Evolutionary conservation across 768 basidiomycete species (phyloP).

Genomic region (Termitomyces sp.): DNA sequence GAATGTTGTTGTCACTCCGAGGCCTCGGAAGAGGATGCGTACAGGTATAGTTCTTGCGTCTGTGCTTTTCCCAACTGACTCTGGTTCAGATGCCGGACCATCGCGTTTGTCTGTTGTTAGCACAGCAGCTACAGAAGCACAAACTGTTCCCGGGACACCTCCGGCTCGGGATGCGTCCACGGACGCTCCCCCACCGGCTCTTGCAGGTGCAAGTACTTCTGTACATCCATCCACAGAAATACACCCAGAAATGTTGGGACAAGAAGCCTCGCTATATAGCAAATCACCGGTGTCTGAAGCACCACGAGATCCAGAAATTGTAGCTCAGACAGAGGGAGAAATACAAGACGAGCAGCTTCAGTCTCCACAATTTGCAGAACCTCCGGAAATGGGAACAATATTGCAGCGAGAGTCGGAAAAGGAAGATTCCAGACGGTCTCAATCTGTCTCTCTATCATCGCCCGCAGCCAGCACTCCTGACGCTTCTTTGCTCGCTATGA

Average conservation of each 20-base stretch:
- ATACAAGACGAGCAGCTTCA: background rate
- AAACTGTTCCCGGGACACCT: conserved; percentile 23
- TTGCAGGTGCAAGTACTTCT: background rate
- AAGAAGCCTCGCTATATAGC: background rate
- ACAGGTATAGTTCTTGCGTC: conserved; percentile 27
- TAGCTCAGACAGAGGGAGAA: background rate
- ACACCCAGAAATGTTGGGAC: background rate
- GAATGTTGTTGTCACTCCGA: conserved; percentile 33
- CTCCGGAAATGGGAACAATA: background rate
- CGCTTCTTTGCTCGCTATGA: background rate
- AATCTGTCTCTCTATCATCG: background rate
- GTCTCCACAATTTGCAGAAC: background rate
- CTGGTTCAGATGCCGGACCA: conserved; percentile 26
- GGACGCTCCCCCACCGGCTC: background rate
- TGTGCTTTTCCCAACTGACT: background rate
- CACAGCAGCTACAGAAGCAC: conserved; percentile 42
- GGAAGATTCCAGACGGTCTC: background rate
- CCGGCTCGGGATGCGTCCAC: conserved; percentile 17
- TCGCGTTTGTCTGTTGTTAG: conserved; percentile 43
- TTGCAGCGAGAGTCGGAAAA: background rate
- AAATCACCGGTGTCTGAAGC: background rate
- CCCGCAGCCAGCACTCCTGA: background rate
- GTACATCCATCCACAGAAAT: background rate
- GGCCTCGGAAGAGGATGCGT: conserved; percentile 49
- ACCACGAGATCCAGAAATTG: background rate